phyloP scores from a whole-genome alignment of 805 yeast genomes.

The Kuraishia hungarica region DNA sequence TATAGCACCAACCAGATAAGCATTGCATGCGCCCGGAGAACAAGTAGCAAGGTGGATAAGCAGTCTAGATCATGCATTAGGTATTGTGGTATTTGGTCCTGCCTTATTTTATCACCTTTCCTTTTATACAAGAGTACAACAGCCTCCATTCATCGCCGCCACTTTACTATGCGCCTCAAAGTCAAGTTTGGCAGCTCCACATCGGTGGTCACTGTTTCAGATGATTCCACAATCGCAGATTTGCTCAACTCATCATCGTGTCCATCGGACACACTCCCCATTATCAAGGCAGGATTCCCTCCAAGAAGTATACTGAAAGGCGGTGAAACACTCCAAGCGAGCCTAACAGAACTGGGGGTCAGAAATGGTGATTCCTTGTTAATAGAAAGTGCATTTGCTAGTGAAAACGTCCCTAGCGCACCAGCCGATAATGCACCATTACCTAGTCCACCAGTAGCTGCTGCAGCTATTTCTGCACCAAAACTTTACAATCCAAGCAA shows the following conservation, averaged over 20 bases:
- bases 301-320: slow-evolving; percentile 34
- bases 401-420: neutral
- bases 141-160: neutral
- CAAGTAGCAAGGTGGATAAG: too few species aligned
- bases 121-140: neutral
- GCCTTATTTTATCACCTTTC: too few species aligned
- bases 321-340: slow-evolving; percentile 9
- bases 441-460: too few species aligned
- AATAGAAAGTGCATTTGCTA: slow-evolving; percentile 16
- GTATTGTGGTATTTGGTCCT: too few species aligned
- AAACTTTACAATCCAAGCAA: slow-evolving; percentile 1
- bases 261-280: slow-evolving; percentile 7
- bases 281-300: slow-evolving; percentile 52
- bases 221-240: slow-evolving; percentile 25
- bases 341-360: slow-evolving; percentile 35
- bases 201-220: slow-evolving; percentile 21
- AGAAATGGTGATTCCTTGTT: slow-evolving; percentile 52
- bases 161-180: slow-evolving; percentile 3
- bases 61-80: too few species aligned
- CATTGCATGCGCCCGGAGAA: too few species aligned
- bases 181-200: slow-evolving; percentile 1
- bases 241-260: slow-evolving; percentile 14
- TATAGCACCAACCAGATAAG: too few species aligned
- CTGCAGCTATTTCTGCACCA: slow-evolving; percentile 2
- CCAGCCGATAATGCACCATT: too few species aligned